These are phyloP conservation scores for Xylaria grammica DNA, from an alignment of 495 filamentous ascomycete species.

Conservation along the genomic window DNA sequence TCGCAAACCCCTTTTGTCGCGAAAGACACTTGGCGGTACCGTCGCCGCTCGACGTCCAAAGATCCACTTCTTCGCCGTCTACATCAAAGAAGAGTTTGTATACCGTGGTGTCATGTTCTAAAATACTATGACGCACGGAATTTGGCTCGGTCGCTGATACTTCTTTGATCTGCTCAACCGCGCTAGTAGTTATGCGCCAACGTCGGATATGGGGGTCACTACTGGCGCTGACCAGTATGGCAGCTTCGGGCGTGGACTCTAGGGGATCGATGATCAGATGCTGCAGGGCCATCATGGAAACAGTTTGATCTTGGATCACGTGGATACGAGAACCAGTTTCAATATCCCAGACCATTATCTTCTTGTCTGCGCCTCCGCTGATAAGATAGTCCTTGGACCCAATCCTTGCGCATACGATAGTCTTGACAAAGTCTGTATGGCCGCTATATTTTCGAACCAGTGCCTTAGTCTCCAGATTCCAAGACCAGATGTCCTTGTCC, in stretches of 20 bases:
- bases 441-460: slow-evolving; percentile 67
- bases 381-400: slow-evolving; percentile 70
- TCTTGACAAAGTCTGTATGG: slow-evolving; percentile 91
- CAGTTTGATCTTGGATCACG: slow-evolving; percentile 65
- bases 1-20: slow-evolving; percentile 66
- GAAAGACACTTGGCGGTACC: slow-evolving; percentile 78
- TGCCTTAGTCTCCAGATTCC: slow-evolving; percentile 64
- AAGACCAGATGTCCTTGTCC: slow-evolving; percentile 91
- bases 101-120: slow-evolving; percentile 88
- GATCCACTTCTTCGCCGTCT: slow-evolving; percentile 64
- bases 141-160: slow-evolving; percentile 42
- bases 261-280: slow-evolving; percentile 74
- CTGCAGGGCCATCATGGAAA: slow-evolving; percentile 78
- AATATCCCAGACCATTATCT: slow-evolving; percentile 83
- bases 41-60: slow-evolving; percentile 92
- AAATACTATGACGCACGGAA: slow-evolving; percentile 61
- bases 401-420: slow-evolving; percentile 62
- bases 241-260: slow-evolving; percentile 49
- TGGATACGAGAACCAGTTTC: slow-evolving; percentile 69
- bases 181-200: slow-evolving; percentile 60
- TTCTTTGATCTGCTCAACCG: slow-evolving; percentile 53
- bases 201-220: slow-evolving; percentile 84
- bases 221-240: slow-evolving; percentile 74
- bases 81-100: slow-evolving; percentile 73
- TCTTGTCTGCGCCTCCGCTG: slow-evolving; percentile 84